A percentile compares a stretch with the other conserved stretches of the same genome.
Conservation (phyloP, 306 rosid species). For the Vigna radiata region DNA sequence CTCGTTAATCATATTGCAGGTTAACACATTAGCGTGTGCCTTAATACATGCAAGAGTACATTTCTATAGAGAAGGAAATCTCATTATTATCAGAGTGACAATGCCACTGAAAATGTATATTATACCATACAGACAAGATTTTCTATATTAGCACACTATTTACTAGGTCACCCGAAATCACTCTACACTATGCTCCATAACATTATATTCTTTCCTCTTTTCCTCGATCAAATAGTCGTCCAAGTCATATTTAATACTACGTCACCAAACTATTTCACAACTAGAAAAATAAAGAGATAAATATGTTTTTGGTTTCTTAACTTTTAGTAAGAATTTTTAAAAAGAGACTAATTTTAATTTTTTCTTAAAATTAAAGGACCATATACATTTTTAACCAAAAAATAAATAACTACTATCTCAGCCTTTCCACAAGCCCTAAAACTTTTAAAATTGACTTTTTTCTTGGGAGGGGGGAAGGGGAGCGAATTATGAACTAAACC, state of each 20-base stretch:
- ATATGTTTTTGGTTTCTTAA: too few species aligned
- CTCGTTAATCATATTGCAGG: slow-evolving; percentile 11
- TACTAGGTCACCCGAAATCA: slow-evolving; percentile 13
- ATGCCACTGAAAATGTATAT: slow-evolving; percentile 14
- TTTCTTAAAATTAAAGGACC: too few species aligned
- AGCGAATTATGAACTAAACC: neutral
- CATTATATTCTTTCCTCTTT: slow-evolving; percentile 8
- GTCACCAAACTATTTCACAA: slow-evolving; percentile 7
- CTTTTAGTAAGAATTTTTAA: too few species aligned
- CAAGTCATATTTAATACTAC: slow-evolving; percentile 8
- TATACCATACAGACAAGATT: neutral
- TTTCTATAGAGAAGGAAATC: neutral
- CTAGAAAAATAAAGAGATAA: neutral
- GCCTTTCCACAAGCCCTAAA: neutral
- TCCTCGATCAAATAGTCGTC: neutral
- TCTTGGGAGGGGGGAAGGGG: neutral
- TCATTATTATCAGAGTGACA: neutral
- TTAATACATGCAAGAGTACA: slow-evolving; percentile 12
- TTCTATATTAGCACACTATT: slow-evolving; percentile 7
- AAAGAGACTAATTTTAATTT: too few species aligned
- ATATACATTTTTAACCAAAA: too few species aligned
- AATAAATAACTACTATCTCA: neutral
- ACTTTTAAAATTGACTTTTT: slow-evolving; percentile 10
- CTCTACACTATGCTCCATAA: neutral
- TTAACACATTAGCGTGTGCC: neutral